These are phyloP conservation scores for Clarkia xantiana DNA, from an alignment of 345 rosid genomes.

Conservation along the genomic window DNA sequence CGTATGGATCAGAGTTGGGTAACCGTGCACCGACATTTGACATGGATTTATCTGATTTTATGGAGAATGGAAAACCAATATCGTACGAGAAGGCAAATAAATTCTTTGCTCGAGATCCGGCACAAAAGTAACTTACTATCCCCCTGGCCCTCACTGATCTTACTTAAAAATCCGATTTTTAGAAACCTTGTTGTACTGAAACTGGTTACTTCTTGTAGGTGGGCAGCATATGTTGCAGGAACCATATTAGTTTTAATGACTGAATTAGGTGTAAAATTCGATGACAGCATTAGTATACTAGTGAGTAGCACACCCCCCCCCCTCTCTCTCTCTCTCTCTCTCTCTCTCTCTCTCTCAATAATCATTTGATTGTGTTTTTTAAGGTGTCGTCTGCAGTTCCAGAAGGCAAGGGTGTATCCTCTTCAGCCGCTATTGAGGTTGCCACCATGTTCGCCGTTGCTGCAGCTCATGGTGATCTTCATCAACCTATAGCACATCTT, in stretches of 20 bases:
- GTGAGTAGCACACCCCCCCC: conserved; percentile 18
- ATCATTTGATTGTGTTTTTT: conserved; percentile 2
- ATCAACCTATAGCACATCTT: not conserved
- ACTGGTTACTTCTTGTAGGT: conserved; percentile 31
- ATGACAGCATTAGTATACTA: conserved; percentile 90
- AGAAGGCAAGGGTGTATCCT: conserved; percentile 98
- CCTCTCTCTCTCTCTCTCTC: no score
- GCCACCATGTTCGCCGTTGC: conserved; percentile 96
- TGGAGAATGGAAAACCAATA: conserved; percentile 71
- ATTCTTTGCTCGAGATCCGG: conserved; percentile 80
- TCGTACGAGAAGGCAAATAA: conserved; percentile 76
- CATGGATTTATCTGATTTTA: conserved; percentile 94
- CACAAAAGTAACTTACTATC: conserved; percentile 55
- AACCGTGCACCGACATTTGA: conserved; percentile 98
- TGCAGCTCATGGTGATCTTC: conserved; percentile 64
- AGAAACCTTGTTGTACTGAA: not conserved
- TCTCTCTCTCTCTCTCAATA: not conserved
- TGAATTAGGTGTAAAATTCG: conserved; percentile 70
- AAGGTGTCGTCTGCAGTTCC: conserved; percentile 98
- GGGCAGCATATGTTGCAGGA: conserved; percentile 99
- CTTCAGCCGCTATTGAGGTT: conserved; percentile 95
- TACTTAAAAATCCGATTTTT: not conserved
- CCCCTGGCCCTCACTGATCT: conserved; percentile 4
- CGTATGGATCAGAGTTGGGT: conserved; percentile 95
- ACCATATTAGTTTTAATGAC: conserved; percentile 91